phyloP scores from a whole-genome alignment of 176 grass and related monocot genomes.

The Bonia amplexicaulis region DNA sequence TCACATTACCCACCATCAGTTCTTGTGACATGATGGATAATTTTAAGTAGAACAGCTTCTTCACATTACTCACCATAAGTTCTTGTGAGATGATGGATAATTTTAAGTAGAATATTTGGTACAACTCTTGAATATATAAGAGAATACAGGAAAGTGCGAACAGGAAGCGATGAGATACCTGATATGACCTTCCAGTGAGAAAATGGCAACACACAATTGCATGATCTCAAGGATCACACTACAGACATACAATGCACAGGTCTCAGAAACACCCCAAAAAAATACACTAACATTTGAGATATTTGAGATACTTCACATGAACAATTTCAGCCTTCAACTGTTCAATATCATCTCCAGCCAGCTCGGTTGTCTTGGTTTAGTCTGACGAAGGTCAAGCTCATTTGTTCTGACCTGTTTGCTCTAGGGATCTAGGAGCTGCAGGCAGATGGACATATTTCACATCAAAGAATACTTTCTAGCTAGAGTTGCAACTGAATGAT shows the following conservation, averaged over 20 bases:
- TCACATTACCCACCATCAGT: conserved; percentile 18
- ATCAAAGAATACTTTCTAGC: neutral
- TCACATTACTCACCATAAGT: conserved; percentile 18
- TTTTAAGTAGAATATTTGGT: conserved; percentile 2
- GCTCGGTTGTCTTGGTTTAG: neutral
- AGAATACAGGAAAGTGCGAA: neutral
- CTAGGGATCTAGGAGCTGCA: conserved; percentile 48
- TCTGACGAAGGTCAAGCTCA: neutral
- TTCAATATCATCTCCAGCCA: conserved; percentile 21
- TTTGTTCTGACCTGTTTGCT: conserved; percentile 46
- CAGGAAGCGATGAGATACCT: conserved; percentile 2
- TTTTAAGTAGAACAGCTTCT: conserved; percentile 1
- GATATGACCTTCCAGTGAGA: conserved; percentile 2
- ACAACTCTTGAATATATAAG: conserved; percentile 1
- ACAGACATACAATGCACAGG: conserved; percentile 16
- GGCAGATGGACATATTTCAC: conserved; percentile 15
- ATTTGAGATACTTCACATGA: conserved; percentile 21
- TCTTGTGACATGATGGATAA: conserved; percentile 12
- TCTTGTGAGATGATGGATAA: conserved; percentile 11
- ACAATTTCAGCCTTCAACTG: conserved; percentile 19
- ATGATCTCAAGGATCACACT: conserved; percentile 6
- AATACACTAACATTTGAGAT: conserved; percentile 33
- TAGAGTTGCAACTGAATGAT: neutral
- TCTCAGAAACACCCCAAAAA: neutral
- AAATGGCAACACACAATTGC: conserved; percentile 11